Conservation (phyloP, 2,329 filamentous ascomycete genomes). For the Fusarium sp. region DNA sequence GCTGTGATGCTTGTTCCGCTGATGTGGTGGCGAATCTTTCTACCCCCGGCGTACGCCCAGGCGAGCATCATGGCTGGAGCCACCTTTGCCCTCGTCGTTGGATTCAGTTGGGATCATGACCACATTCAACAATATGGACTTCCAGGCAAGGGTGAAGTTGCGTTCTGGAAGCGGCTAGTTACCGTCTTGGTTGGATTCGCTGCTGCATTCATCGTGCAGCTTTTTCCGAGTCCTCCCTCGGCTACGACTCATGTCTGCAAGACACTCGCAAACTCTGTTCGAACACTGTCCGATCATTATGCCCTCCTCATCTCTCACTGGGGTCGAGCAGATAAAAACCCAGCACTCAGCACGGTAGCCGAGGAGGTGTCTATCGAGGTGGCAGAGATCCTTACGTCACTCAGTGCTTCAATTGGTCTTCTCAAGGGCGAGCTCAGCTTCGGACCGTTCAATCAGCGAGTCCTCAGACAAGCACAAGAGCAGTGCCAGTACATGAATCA, state of each 20-base stretch:
- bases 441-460: slow-evolving; percentile 46
- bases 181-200: slow-evolving; percentile 58
- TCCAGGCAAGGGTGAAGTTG: slow-evolving; percentile 58
- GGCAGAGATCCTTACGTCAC: slow-evolving; percentile 41
- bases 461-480: slow-evolving; percentile 45
- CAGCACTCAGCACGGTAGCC: slow-evolving; percentile 46
- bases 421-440: slow-evolving; percentile 48
- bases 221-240: slow-evolving; percentile 60
- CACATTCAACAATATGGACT: slow-evolving; percentile 58
- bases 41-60: slow-evolving; percentile 44
- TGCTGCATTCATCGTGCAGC: slow-evolving; percentile 57
- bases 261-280: slow-evolving; percentile 56
- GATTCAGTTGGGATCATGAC: slow-evolving; percentile 59
- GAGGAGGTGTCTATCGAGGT: slow-evolving; percentile 47
- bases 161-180: slow-evolving; percentile 61
- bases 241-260: slow-evolving; percentile 58
- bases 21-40: slow-evolving; percentile 51
- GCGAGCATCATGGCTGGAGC: slow-evolving; percentile 49
- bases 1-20: slow-evolving; percentile 51
- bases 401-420: slow-evolving; percentile 43
- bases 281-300: slow-evolving; percentile 60
- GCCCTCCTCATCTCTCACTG: slow-evolving; percentile 60
- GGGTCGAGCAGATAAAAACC: slow-evolving; percentile 46
- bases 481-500: slow-evolving; percentile 51
- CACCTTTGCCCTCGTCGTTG: slow-evolving; percentile 58